These are phyloP conservation scores for Mucor indicus DNA, from an alignment of 371 early-diverging fungal genomes.

Conservation along the genomic window DNA sequence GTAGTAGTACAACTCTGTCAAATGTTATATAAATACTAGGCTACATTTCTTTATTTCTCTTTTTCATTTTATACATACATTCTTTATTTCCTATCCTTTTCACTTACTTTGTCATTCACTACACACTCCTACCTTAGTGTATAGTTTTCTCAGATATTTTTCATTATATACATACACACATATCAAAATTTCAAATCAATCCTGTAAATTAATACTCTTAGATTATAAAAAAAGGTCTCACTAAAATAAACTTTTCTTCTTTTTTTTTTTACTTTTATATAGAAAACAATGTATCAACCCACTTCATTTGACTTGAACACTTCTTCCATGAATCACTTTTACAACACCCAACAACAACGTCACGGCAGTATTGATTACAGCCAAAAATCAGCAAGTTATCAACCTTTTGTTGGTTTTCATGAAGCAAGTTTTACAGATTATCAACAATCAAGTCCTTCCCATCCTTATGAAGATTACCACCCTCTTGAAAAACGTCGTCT, in stretches of 20 bases:
- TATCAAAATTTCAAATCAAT: conserved; percentile 7
- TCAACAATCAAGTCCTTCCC: conserved; percentile 22
- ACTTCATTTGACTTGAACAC: not conserved
- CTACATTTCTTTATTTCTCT: too few relatives aligned
- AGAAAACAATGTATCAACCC: not conserved
- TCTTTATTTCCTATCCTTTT: too few relatives aligned
- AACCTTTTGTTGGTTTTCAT: conserved; percentile 28
- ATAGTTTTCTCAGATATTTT: too few relatives aligned
- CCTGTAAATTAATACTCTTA: too few relatives aligned
- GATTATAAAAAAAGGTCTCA: too few relatives aligned
- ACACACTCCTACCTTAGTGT: too few relatives aligned
- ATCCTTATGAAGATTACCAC: conserved; percentile 25
- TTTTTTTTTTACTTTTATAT: not conserved
- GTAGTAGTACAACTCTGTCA: too few relatives aligned
- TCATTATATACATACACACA: too few relatives aligned
- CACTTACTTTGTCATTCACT: too few relatives aligned
- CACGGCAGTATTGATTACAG: conserved; percentile 29
- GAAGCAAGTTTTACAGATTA: conserved; percentile 22
- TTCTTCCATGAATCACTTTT: not conserved
- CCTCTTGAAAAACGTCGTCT: not conserved
- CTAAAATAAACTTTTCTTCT: not conserved
- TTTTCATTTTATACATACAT: too few relatives aligned
- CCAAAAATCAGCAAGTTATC: conserved; percentile 22
- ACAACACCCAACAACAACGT: conserved; percentile 8
- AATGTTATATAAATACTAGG: too few relatives aligned